A percentile compares a stretch with the other conserved stretches of the same genome.
Conservation (phyloP, 257 asterid species). For the Solanum tarijense region DNA sequence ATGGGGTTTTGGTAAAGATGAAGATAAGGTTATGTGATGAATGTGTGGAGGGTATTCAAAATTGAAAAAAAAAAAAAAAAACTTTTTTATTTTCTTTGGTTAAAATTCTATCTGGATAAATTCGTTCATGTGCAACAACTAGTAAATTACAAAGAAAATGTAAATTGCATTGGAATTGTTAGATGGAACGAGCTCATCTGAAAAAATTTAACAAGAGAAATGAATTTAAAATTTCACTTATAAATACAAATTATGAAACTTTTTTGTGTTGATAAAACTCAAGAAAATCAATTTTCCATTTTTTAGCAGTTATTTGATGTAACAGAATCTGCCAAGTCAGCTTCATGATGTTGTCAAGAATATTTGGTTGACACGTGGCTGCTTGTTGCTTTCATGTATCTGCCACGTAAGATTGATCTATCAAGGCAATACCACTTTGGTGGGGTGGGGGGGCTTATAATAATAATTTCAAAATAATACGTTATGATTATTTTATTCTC, state of each 20-base stretch:
- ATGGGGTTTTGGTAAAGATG: constrained; percentile 16
- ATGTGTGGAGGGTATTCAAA: constrained; percentile 54
- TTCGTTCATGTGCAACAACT: neutral
- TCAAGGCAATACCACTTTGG: neutral
- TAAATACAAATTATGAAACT: neutral
- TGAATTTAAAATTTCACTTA: neutral
- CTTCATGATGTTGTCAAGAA: neutral
- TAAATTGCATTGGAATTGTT: no score
- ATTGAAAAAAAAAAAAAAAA: neutral
- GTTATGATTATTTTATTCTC: neutral
- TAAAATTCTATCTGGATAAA: neutral
- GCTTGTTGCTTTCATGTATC: neutral
- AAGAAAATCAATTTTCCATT: constrained; percentile 11
- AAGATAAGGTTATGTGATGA: constrained; percentile 49
- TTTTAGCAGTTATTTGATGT: constrained; percentile 3
- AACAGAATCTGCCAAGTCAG: constrained; percentile 20
- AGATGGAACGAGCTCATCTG: neutral
- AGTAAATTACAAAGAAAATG: neutral
- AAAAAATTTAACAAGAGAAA: neutral
- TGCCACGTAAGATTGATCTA: neutral
- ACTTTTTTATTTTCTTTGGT: neutral
- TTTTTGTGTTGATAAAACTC: neutral
- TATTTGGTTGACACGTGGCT: constrained; percentile 12
- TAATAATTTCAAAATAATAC: neutral
- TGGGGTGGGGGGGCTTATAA: no score